These are phyloP conservation scores for Halophytophthora batemanensis DNA, from an alignment of 352 stramenopile genomes.

Conservation along the genomic window DNA sequence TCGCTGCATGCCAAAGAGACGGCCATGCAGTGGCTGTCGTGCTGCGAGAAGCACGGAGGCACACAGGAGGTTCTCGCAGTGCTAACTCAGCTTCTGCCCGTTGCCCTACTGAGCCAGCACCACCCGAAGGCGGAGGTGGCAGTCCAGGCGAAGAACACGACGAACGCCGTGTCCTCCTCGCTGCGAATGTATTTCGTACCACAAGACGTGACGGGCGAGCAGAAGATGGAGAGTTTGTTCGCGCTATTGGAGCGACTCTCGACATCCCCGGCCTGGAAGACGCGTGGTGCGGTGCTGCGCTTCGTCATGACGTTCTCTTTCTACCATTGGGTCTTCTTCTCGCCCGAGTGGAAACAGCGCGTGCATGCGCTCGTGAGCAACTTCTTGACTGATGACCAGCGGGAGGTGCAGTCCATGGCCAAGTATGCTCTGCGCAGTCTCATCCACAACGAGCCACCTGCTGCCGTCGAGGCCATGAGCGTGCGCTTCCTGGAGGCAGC, in stretches of 20 bases:
- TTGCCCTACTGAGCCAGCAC: slow-evolving; percentile 68
- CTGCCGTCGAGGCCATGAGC: slow-evolving; percentile 36
- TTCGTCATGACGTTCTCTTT: slow-evolving; percentile 76
- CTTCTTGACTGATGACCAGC: slow-evolving; percentile 66
- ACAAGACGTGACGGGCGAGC: slow-evolving; percentile 5
- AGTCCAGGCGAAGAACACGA: slow-evolving; percentile 56
- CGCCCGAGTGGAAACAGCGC: slow-evolving; percentile 30
- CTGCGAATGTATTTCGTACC: slow-evolving; percentile 45
- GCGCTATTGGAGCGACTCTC: slow-evolving; percentile 41
- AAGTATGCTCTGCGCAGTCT: slow-evolving; percentile 70
- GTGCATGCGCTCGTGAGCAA: slow-evolving; percentile 48
- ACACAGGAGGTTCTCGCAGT: slow-evolving; percentile 37
- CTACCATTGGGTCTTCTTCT: slow-evolving; percentile 69
- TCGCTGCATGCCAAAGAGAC: slow-evolving; percentile 57
- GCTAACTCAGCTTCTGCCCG: slow-evolving; percentile 46
- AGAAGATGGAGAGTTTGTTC: slow-evolving; percentile 28
- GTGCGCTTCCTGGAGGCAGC: slow-evolving; percentile 33
- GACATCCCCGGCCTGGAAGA: slow-evolving; percentile 56
- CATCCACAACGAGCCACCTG: slow-evolving; percentile 48
- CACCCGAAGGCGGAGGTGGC: slow-evolving; percentile 69
- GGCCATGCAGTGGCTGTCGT: slow-evolving; percentile 65
- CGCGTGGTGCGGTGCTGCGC: slow-evolving; percentile 58
- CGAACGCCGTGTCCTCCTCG: slow-evolving; percentile 53
- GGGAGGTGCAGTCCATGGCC: slow-evolving; percentile 78
- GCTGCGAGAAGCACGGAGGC: slow-evolving; percentile 49